phyloP scores from a whole-genome alignment of 2,329 filamentous ascomycete species.

The Domatiomyces catenatus region DNA sequence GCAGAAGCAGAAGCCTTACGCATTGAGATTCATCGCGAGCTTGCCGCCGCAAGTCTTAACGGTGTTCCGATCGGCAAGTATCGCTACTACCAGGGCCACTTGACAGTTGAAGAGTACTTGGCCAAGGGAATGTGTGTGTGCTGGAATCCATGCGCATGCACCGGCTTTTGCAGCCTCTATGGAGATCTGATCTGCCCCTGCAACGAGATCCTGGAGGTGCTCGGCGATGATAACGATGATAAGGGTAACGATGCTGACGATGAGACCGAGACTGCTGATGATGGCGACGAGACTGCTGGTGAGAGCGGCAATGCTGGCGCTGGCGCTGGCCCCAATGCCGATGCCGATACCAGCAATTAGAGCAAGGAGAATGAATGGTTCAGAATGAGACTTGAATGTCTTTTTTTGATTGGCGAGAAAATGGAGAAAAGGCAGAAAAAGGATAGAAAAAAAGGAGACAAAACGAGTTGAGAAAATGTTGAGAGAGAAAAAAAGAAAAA shows the following conservation, averaged over 20 bases:
- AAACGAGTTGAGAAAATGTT: background rate
- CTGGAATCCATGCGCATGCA: conserved; percentile 15
- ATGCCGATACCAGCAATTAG: too few relatives aligned
- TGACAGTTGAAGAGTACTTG: conserved; percentile 15
- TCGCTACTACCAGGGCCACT: conserved; percentile 14
- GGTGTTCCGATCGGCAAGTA: conserved; percentile 13
- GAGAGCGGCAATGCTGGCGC: too few relatives aligned
- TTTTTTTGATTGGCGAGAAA: too few relatives aligned
- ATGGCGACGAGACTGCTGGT: background rate
- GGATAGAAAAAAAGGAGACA: too few relatives aligned
- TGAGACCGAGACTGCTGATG: background rate
- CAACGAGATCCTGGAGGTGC: conserved; percentile 6
- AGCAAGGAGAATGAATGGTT: too few relatives aligned
- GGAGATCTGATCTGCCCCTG: conserved; percentile 16
- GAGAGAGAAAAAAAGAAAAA: background rate
- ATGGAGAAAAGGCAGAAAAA: too few relatives aligned
- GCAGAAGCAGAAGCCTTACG: conserved; percentile 7
- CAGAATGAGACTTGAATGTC: too few relatives aligned
- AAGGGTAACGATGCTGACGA: conserved; percentile 1
- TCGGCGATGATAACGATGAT: conserved; percentile 1
- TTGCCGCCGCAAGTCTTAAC: conserved; percentile 11
- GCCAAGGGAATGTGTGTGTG: conserved; percentile 13
- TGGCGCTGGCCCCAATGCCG: too few relatives aligned
- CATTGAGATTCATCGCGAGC: conserved; percentile 12
- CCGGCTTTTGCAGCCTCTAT: conserved; percentile 14